phyloP scores from a whole-genome alignment of 306 rosid species.

The Dryas drummondii region DNA sequence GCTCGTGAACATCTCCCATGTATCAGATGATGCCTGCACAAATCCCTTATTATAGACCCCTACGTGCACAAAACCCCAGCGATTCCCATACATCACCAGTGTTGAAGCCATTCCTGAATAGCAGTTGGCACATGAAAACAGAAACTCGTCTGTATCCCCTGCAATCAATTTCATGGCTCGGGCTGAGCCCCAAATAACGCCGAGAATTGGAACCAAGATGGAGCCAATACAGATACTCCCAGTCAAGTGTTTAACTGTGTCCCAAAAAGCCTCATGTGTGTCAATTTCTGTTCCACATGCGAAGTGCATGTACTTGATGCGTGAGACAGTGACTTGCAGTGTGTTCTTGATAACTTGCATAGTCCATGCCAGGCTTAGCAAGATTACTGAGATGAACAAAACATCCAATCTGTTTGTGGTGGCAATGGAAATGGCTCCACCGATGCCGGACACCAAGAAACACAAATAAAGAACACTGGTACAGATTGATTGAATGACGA shows the following conservation, averaged over 20 bases:
- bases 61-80: conserved; percentile 82
- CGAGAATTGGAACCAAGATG: conserved; percentile 44
- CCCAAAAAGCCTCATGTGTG: conserved; percentile 37
- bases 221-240: conserved; percentile 70
- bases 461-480: conserved; percentile 44
- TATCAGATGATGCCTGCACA: conserved; percentile 62
- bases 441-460: conserved; percentile 58
- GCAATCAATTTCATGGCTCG: conserved; percentile 46
- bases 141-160: conserved; percentile 62
- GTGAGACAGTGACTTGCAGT: conserved; percentile 52
- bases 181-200: conserved; percentile 48
- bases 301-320: conserved; percentile 50
- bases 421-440: conserved; percentile 59
- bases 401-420: conserved; percentile 21
- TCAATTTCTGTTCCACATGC: conserved; percentile 30
- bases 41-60: conserved; percentile 64
- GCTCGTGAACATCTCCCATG: conserved; percentile 55
- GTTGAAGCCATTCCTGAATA: conserved; percentile 52
- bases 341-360: conserved; percentile 69
- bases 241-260: conserved; percentile 44
- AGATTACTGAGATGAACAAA: conserved; percentile 46
- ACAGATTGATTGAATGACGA: conserved; percentile 31
- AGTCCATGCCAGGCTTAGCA: conserved; percentile 72
- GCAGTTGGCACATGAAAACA: conserved; percentile 74
- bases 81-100: conserved; percentile 50